phyloP scores from a whole-genome alignment of 805 yeast genomes.

The Wickerhamiella domercqiae region DNA sequence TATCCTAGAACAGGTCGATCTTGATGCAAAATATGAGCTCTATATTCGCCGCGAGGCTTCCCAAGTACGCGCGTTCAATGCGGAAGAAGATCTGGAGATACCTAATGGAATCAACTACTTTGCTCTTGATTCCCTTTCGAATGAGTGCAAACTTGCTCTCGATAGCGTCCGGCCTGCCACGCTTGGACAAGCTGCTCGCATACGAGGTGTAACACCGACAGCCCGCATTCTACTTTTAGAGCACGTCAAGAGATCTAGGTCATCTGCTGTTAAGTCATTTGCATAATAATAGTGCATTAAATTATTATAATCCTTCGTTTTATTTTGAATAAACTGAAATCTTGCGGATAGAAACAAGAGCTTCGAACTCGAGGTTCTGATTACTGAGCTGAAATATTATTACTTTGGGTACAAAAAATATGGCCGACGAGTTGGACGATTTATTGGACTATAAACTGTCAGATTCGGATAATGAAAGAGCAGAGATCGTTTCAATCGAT shows the following conservation, averaged over 20 bases:
- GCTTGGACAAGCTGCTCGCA: slow-evolving; percentile 86
- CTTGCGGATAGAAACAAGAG: neutral
- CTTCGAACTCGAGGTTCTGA: too few relatives aligned
- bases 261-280: too few relatives aligned
- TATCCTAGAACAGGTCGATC: slow-evolving; percentile 49
- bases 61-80: slow-evolving; percentile 58
- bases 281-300: neutral
- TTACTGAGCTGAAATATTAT: too few relatives aligned
- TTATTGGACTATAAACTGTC: slow-evolving; percentile 50
- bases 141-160: slow-evolving; percentile 55
- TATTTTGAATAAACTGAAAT: neutral
- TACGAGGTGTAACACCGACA: slow-evolving; percentile 91
- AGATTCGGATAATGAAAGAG: slow-evolving; percentile 14
- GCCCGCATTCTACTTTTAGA: slow-evolving; percentile 64
- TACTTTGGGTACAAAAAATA: too few relatives aligned
- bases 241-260: slow-evolving; percentile 15
- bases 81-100: slow-evolving; percentile 64
- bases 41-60: slow-evolving; percentile 59
- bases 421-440: slow-evolving; percentile 65
- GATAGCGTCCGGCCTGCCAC: slow-evolving; percentile 73
- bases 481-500: slow-evolving; percentile 15
- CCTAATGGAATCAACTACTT: slow-evolving; percentile 56
- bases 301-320: neutral
- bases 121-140: slow-evolving; percentile 46
- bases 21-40: slow-evolving; percentile 74